Evolutionary conservation across 305 asterid species (phyloP), one percentile per base, ranked within the genome.

Genomic region (Caryopteris hybrid): DNA sequence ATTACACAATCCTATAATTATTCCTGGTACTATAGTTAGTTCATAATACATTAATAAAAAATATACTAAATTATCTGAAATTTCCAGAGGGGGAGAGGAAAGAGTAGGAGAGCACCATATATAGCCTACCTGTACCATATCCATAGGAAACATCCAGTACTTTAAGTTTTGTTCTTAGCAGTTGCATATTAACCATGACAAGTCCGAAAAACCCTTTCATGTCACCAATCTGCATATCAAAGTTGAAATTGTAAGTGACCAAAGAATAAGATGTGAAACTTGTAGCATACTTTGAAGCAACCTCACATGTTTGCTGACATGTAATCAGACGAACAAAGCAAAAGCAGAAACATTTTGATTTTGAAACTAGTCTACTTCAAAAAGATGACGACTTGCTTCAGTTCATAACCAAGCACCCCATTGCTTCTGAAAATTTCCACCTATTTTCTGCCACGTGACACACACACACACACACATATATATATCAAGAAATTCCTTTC

Each of bases 171-270:
- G 79, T 53, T 74, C 96, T 82, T 27, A 89, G 85, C 76, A 71
- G 29, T 50, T 85, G 80, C 78, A 89, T 73, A 77, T 66, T 74
- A 55, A 82, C 89, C 80, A 70, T 76, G 74, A 83, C 51, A 46
- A 89, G 83, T 68, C 96, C 96, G 62, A 84, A 85, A 41, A 89
- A 31, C 41, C 95, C 96, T 78, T 89, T 89, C 73, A 85, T 66
- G 70, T 89, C 95, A 66, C 96, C 96, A 75, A 89, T 64, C 95
- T 89, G 88, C 84, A 78, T 36, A 72, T 14, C 53, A 66, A 29
- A 31, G 42, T 59, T 47, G 36, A 52, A 47, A 58, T 46, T 8
- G 31, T 57, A n/a, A 65, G 38, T 45, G 22, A 17, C 64, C 54
- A 33, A 57, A 61, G 16, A 31, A 31, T 18, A 16, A 45, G 9